Conservation (phyloP, 352 stramenopile genomes). For the Albugo candida region DNA sequence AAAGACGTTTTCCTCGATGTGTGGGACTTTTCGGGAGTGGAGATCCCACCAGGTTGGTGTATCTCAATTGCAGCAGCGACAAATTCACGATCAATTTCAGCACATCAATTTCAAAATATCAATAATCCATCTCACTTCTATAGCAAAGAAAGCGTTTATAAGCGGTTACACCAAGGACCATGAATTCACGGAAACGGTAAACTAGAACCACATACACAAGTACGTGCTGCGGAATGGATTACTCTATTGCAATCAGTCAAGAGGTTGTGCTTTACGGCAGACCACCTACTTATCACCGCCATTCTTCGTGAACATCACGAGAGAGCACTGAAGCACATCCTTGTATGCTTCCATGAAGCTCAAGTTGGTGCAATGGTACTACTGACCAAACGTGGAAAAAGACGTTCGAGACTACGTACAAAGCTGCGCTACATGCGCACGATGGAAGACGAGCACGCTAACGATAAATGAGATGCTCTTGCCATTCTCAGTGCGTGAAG, state of each 20-base stretch:
- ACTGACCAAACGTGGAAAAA: conserved; percentile 3
- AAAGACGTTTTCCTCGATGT: too few species aligned
- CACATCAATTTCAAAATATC: too few species aligned
- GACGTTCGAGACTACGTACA: conserved; percentile 4
- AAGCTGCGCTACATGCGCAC: conserved; percentile 2
- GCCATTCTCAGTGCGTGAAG: background rate
- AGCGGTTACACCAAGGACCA: too few species aligned
- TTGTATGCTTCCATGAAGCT: background rate
- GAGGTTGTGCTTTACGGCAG: background rate
- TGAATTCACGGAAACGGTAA: too few species aligned
- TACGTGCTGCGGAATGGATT: background rate
- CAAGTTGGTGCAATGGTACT: conserved; percentile 2
- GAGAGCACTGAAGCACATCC: conserved; percentile 1
- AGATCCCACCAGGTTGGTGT: too few species aligned
- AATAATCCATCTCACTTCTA: too few species aligned
- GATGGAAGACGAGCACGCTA: background rate
- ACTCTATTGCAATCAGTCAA: background rate
- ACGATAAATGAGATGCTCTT: conserved; percentile 6
- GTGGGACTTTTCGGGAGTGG: too few species aligned
- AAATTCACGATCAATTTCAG: too few species aligned
- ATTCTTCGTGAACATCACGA: conserved; percentile 5
- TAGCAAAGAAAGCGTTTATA: too few species aligned
- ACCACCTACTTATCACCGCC: background rate
- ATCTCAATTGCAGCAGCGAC: too few species aligned
- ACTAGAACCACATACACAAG: too few species aligned